A percentile compares a stretch with the other conserved stretches of the same genome.
Evolutionary conservation across 2,329 filamentous ascomycete genomes (phyloP).

Genomic region (Cladophialophora immunda): DNA sequence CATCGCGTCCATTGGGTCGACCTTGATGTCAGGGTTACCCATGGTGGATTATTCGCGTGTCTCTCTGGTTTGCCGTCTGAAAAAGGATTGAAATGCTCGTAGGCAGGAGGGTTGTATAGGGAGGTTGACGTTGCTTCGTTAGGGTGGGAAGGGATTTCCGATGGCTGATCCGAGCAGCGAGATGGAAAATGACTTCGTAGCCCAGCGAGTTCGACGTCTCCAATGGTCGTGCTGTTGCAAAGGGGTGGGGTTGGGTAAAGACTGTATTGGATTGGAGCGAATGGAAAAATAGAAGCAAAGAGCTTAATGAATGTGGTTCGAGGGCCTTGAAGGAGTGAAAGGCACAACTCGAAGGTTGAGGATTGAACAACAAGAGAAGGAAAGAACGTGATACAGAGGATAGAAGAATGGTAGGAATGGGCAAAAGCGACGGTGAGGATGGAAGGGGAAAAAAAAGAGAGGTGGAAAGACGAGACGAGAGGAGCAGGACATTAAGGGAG

Average conservation of each 20-base stretch:
- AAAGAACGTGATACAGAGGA: slow-evolving; percentile 43
- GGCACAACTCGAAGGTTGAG: slow-evolving; percentile 50
- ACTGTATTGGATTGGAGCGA: slow-evolving; percentile 34
- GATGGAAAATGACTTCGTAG: slow-evolving; percentile 25
- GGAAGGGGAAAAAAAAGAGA: slow-evolving; percentile 39
- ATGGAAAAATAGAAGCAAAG: slow-evolving; percentile 26
- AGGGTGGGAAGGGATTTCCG: slow-evolving; percentile 16
- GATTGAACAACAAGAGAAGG: slow-evolving; percentile 40
- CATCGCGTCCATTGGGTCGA: slow-evolving; percentile 19
- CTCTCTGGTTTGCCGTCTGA: no score
- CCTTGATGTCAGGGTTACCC: slow-evolving; percentile 17
- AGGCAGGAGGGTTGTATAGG: slow-evolving; percentile 7
- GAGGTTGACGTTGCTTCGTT: slow-evolving; percentile 9
- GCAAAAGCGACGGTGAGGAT: slow-evolving; percentile 43
- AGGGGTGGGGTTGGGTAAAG: slow-evolving; percentile 28
- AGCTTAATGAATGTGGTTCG: slow-evolving; percentile 49
- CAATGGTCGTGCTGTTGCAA: slow-evolving; percentile 15
- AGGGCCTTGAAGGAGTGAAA: slow-evolving; percentile 63
- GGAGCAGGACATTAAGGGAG: slow-evolving; percentile 41
- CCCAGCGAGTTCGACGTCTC: slow-evolving; percentile 12
- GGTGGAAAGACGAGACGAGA: slow-evolving; percentile 41
- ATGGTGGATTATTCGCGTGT: slow-evolving; percentile 16
- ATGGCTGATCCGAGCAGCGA: slow-evolving; percentile 35
- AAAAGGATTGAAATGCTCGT: slow-evolving; percentile 33
- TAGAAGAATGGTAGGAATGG: slow-evolving; percentile 40